Conservation (phyloP, 2,329 filamentous ascomycete genomes). For the Botrytis porri region DNA sequence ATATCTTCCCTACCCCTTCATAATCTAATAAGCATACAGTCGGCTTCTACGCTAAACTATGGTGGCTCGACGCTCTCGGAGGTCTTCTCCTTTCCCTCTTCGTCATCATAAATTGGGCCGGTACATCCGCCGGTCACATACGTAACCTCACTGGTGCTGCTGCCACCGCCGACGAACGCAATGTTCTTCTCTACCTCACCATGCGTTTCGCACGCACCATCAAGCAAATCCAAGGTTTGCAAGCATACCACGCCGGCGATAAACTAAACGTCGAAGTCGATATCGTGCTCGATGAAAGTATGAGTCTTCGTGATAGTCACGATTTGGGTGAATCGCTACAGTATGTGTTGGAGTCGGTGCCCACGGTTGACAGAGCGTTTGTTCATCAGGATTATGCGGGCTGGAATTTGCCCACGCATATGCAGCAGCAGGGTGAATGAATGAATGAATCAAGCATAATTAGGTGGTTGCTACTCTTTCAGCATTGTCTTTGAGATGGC, state of each 20-base stretch:
- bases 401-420: slow-evolving; percentile 39
- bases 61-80: slow-evolving; percentile 65
- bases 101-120: slow-evolving; percentile 68
- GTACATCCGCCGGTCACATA: slow-evolving; percentile 59
- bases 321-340: slow-evolving; percentile 62
- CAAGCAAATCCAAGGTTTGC: slow-evolving; percentile 52
- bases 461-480: neutral
- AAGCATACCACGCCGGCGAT: slow-evolving; percentile 60
- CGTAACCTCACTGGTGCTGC: slow-evolving; percentile 57
- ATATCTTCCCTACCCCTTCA: neutral
- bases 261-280: slow-evolving; percentile 63
- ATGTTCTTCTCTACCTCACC: slow-evolving; percentile 59
- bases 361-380: slow-evolving; percentile 42
- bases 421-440: slow-evolving; percentile 36
- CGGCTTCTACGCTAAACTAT: slow-evolving; percentile 55
- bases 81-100: slow-evolving; percentile 61
- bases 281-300: slow-evolving; percentile 53
- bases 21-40: slow-evolving; percentile 39
- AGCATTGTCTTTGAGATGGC: neutral
- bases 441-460: neutral
- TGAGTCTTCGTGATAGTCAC: slow-evolving; percentile 51
- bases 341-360: slow-evolving; percentile 55
- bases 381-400: slow-evolving; percentile 42
- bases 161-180: slow-evolving; percentile 49
- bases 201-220: slow-evolving; percentile 55